These are phyloP conservation scores for Neoboletus brunneissimus DNA, from an alignment of 768 basidiomycete species.

Conservation along the genomic window DNA sequence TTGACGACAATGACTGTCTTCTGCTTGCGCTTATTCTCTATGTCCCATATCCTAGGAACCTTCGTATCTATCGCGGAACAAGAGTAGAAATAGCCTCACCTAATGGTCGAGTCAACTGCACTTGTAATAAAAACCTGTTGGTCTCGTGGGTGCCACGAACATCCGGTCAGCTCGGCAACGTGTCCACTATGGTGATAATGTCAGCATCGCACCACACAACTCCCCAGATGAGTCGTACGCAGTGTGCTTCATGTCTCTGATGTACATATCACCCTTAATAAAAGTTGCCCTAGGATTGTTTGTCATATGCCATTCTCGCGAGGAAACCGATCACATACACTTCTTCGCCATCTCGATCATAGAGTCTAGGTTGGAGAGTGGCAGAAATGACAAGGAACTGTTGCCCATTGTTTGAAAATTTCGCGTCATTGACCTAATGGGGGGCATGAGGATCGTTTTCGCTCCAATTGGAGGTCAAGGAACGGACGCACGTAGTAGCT, in stretches of 20 bases:
- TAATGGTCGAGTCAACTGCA: slow-evolving; percentile 94
- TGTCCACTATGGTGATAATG: slow-evolving; percentile 66
- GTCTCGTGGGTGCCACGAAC: slow-evolving; percentile 92
- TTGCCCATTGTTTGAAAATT: slow-evolving; percentile 85
- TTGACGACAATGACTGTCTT: slow-evolving; percentile 96
- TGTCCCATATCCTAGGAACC: slow-evolving; percentile 82
- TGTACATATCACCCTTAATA: slow-evolving; percentile 96
- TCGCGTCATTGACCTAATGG: slow-evolving; percentile 80
- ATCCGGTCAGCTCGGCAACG: slow-evolving; percentile 86
- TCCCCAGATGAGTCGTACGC: slow-evolving; percentile 53
- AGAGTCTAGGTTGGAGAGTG: slow-evolving; percentile 83
- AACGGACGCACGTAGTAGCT: slow-evolving; percentile 72
- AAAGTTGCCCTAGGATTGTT: slow-evolving; percentile 67
- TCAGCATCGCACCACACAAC: slow-evolving; percentile 7
- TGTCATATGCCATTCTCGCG: slow-evolving; percentile 38
- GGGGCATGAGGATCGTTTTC: background rate
- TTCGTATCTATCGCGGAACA: slow-evolving; percentile 4
- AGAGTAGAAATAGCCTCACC: slow-evolving; percentile 45
- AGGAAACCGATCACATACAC: slow-evolving; percentile 52
- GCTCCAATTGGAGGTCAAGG: background rate
- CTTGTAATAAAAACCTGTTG: slow-evolving; percentile 82
- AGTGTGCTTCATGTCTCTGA: slow-evolving; percentile 99
- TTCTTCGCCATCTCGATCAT: slow-evolving; percentile 91
- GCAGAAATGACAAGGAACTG: slow-evolving; percentile 87
- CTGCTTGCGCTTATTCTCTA: slow-evolving; percentile 88